Base-by-base conservation (phyloP, 768 basidiomycete genomes). In the Neoboletus subvelutipes region DNA sequence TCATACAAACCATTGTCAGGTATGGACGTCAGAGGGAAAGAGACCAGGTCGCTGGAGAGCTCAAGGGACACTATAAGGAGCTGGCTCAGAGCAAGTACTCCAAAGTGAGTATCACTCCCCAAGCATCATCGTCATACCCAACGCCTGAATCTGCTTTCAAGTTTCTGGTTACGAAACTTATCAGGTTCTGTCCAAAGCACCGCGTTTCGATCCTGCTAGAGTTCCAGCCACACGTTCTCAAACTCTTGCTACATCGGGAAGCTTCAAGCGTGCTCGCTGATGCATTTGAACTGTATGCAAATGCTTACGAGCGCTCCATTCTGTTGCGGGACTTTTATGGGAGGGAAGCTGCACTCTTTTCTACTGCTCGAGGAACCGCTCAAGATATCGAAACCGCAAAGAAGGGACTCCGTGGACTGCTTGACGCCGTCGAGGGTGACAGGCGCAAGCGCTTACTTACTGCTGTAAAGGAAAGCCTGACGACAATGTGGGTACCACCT, bases 261-360 rank as follows among this genome's bases (percentile, higher is more conserved):
- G 92, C 94, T 0, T 84, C 91, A 1, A 78, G 83, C 4, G 87
- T 93, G 9, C 78, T 98, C 12, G 89, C 93, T 1, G 94, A 96
- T 65, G 82, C 92, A 1, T 98, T 89, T 65, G 94, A 95, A 67
- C 80, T 95, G 0, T 90, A 93, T 65, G 82, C 88, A 8, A 92
- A 93, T 50, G 85, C 91, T 1, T 90, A 90, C 61, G 93, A 96
- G 64, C 83, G 92, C 20, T 81, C 87, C 0, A 76, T 92, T 22
- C 78, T 98, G 6, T 75, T 96, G 7, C 83, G 88, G 18, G 92
- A 94, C 58, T 93, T 97, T 60, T 98, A 94, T 62, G 94, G 94
- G 15, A 91, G 90, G 69, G 94, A 98, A 70, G 87, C 86, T 1
- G 76, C 80, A 3, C 73, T 98, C 31, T 93, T 96, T 71, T 77